phyloP scores from a whole-genome alignment of 2,329 filamentous ascomycete species.

The Colletotrichum gloeosporioides region DNA sequence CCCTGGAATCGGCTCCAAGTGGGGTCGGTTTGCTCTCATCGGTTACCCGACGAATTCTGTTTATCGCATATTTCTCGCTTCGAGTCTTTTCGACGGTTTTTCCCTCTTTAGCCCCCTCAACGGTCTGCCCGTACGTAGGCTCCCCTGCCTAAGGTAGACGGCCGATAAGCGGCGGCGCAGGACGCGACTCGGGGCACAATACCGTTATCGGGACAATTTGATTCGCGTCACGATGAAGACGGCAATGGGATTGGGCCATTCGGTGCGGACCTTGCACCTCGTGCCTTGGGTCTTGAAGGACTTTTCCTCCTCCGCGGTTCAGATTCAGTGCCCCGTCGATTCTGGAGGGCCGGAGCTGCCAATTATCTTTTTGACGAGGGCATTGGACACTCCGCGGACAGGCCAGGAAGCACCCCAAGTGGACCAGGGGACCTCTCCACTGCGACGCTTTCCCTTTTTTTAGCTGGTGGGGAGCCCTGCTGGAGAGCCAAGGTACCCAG shows the following conservation, averaged over 20 bases:
- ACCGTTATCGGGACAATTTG: conserved; percentile 1
- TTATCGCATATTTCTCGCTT: background rate
- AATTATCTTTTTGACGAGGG: background rate
- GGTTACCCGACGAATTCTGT: background rate
- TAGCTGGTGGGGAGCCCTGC: background rate
- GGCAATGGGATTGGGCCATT: background rate
- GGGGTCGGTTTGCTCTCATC: background rate
- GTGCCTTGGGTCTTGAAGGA: background rate
- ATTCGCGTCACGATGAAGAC: conserved; percentile 1
- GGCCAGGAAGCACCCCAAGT: background rate
- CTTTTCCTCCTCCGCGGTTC: conserved; percentile 11
- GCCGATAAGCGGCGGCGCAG: background rate
- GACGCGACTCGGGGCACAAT: background rate
- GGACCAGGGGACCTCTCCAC: background rate
- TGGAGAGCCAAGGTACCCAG: background rate
- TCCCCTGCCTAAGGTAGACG: background rate
- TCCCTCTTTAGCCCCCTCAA: background rate
- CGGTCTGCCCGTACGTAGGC: background rate
- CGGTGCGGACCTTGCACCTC: background rate
- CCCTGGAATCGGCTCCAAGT: background rate
- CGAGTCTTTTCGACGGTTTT: background rate
- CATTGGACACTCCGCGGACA: background rate
- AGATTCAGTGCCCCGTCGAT: background rate
- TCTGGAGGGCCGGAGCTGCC: background rate
- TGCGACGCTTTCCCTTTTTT: background rate